Evolutionary conservation across 495 filamentous ascomycete species (phyloP).

Genomic region (Glonium stellatum): DNA sequence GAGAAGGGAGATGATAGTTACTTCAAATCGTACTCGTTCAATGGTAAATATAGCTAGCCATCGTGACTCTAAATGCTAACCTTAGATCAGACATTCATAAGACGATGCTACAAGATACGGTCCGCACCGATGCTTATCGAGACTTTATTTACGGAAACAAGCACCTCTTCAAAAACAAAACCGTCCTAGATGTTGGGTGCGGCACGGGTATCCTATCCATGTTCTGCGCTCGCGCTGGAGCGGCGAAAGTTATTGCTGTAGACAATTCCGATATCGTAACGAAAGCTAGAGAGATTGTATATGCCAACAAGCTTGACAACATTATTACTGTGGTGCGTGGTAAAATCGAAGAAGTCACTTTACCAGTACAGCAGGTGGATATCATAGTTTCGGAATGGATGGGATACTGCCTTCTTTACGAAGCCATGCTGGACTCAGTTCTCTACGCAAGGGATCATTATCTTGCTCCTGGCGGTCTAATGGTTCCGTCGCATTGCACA

Average conservation of each 20-base stretch:
- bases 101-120: constrained; percentile 75
- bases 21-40: constrained; percentile 75
- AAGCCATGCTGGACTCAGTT: constrained; percentile 93
- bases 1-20: constrained; percentile 57
- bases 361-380: constrained; percentile 74
- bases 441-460: constrained; percentile 81
- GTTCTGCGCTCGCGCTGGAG: constrained; percentile 87
- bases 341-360: constrained; percentile 82
- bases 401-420: constrained; percentile 90
- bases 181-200: constrained; percentile 88
- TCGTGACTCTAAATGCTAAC: background rate
- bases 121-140: constrained; percentile 61
- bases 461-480: constrained; percentile 67
- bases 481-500: constrained; percentile 85
- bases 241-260: constrained; percentile 83
- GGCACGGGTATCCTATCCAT: constrained; percentile 90
- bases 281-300: constrained; percentile 76
- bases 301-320: constrained; percentile 70
- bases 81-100: constrained; percentile 67
- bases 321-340: constrained; percentile 77
- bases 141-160: constrained; percentile 78
- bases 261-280: constrained; percentile 92
- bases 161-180: constrained; percentile 81
- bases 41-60: constrained; percentile 44
- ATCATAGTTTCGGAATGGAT: constrained; percentile 98